Evolutionary conservation across 2,329 filamentous ascomycete genomes (phyloP).

Genomic region (Claviceps capensis): DNA sequence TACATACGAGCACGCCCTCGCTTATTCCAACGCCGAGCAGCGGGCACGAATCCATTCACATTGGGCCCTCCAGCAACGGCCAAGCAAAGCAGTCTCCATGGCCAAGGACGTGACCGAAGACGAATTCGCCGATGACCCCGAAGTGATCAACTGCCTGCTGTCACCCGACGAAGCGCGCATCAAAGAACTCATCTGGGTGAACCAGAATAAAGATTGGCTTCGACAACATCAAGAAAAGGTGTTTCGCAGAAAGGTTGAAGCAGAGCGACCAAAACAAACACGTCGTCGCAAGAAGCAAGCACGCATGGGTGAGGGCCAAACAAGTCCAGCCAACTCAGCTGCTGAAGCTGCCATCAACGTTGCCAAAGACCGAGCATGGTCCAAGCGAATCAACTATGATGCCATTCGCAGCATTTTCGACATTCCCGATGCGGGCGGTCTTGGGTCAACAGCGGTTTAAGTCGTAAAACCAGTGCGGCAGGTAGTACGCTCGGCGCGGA

Average conservation of each 20-base stretch:
- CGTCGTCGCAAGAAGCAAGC: slow-evolving; percentile 41
- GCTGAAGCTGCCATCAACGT: slow-evolving; percentile 56
- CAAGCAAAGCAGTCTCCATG: slow-evolving; percentile 37
- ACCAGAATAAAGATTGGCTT: slow-evolving; percentile 88
- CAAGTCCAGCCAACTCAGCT: slow-evolving; percentile 51
- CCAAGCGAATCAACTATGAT: slow-evolving; percentile 63
- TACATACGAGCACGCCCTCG: slow-evolving; percentile 40
- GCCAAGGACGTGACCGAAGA: slow-evolving; percentile 56
- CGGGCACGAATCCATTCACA: slow-evolving; percentile 39
- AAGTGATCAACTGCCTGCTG: slow-evolving; percentile 70
- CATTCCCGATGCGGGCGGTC: slow-evolving; percentile 26
- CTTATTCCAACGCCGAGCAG: slow-evolving; percentile 44
- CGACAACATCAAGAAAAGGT: slow-evolving; percentile 75
- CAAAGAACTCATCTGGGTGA: slow-evolving; percentile 90
- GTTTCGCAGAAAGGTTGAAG: slow-evolving; percentile 55
- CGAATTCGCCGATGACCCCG: slow-evolving; percentile 81
- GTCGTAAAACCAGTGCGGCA: slow-evolving; percentile 26
- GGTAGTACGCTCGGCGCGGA: slow-evolving; percentile 23
- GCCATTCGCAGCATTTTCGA: slow-evolving; percentile 46
- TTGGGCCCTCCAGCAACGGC: slow-evolving; percentile 34
- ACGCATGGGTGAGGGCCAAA: slow-evolving; percentile 50
- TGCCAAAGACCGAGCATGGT: slow-evolving; percentile 53
- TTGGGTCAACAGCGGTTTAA: slow-evolving; percentile 38
- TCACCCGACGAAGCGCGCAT: slow-evolving; percentile 58
- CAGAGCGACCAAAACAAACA: slow-evolving; percentile 41